phyloP scores from a whole-genome alignment of 768 basidiomycete genomes.

The Termitomyces sp. region DNA sequence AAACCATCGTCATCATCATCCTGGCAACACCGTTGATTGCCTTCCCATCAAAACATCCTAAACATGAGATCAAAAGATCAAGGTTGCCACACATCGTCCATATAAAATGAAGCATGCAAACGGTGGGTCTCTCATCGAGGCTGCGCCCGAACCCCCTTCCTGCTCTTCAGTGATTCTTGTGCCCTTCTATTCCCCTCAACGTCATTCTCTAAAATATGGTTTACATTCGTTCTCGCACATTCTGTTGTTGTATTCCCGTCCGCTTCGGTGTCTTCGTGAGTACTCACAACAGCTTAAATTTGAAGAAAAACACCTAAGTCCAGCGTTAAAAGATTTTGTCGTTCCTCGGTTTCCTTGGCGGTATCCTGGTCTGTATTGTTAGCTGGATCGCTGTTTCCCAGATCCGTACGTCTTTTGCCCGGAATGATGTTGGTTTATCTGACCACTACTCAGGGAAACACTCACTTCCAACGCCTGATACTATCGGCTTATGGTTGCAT shows the following conservation, averaged over 20 bases:
- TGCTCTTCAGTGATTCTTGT: slow-evolving; percentile 14
- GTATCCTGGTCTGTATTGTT: slow-evolving; percentile 36
- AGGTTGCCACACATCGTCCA: slow-evolving; percentile 4
- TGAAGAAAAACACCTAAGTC: background rate
- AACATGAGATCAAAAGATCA: slow-evolving; percentile 11
- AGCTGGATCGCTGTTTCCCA: slow-evolving; percentile 43
- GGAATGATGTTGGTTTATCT: background rate
- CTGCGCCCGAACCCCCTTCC: slow-evolving; percentile 30
- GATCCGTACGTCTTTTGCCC: slow-evolving; percentile 30
- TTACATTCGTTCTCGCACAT: slow-evolving; percentile 48
- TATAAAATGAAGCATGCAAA: slow-evolving; percentile 6
- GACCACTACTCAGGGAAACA: slow-evolving; percentile 21
- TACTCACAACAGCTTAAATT: background rate
- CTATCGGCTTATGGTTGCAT: slow-evolving; percentile 41
- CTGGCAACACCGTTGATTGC: slow-evolving; percentile 8
- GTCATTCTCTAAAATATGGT: slow-evolving; percentile 32
- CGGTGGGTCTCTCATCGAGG: slow-evolving; percentile 21
- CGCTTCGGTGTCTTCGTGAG: slow-evolving; percentile 57
- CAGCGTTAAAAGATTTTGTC: slow-evolving; percentile 30
- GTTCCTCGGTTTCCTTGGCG: slow-evolving; percentile 35
- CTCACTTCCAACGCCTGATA: slow-evolving; percentile 29
- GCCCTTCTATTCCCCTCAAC: slow-evolving; percentile 7
- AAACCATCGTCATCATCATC: too few species aligned
- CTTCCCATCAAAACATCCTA: slow-evolving; percentile 8
- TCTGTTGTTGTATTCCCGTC: slow-evolving; percentile 64